These are phyloP conservation scores for Sporisorium reilianum DNA, from an alignment of 1,284 basidiomycete species.

Conservation along the genomic window DNA sequence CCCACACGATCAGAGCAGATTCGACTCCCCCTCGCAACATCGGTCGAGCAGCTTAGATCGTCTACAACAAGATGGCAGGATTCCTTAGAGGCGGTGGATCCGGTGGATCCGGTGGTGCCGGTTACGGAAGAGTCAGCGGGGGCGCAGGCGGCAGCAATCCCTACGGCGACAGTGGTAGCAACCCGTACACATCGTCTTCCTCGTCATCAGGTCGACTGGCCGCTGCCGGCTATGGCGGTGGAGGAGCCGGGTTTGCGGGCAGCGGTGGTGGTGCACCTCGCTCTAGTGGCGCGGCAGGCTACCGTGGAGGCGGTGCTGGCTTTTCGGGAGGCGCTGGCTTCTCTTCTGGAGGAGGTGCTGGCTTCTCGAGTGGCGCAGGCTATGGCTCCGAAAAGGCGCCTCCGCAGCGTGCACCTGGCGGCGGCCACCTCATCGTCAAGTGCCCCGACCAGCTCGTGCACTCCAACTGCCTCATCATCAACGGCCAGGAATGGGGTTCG, in stretches of 20 bases:
- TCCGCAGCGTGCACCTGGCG: constrained; percentile 10
- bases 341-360: too few relatives aligned
- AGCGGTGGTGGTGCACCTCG: constrained; percentile 26
- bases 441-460: constrained; percentile 58
- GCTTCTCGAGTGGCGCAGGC: constrained; percentile 25
- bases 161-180: constrained; percentile 37
- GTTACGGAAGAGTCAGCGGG: constrained; percentile 41
- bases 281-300: constrained; percentile 34
- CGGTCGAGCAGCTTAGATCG: neutral
- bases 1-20: neutral
- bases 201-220: constrained; percentile 26
- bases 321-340: constrained; percentile 19
- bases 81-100: constrained; percentile 51
- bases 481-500: constrained; percentile 64
- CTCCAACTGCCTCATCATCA: constrained; percentile 64
- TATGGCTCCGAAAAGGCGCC: constrained; percentile 40
- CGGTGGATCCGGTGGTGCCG: constrained; percentile 36
- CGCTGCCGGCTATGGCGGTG: constrained; percentile 31
- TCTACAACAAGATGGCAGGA: constrained; percentile 47
- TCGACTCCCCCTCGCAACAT: neutral
- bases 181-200: constrained; percentile 28
- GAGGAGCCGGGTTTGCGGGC: constrained; percentile 26
- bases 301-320: constrained; percentile 29
- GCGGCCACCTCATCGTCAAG: constrained; percentile 51
- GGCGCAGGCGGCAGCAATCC: constrained; percentile 33